A percentile compares a stretch with the other conserved stretches of the same genome.
These are phyloP conservation scores for Stentor roeselii DNA, from an alignment of 73 alveolate species.

Conservation along the genomic window DNA sequence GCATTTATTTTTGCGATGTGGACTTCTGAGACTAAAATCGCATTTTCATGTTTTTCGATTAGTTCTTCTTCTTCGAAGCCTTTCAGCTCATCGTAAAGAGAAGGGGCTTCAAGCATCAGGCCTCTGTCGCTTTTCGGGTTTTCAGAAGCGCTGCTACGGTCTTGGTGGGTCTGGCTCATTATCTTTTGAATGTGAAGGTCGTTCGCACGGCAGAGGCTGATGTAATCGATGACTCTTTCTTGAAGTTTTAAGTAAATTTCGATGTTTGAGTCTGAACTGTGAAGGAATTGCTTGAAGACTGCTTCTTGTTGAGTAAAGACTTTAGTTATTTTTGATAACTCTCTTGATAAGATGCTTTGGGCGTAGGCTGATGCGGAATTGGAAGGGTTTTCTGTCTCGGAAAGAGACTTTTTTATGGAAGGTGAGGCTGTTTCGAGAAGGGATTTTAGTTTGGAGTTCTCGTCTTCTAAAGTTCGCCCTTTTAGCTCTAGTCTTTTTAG, in stretches of 20 bases:
- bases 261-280: neutral
- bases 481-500: neutral
- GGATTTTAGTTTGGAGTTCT: neutral
- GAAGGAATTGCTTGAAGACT: too few species aligned
- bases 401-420: neutral
- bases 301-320: neutral
- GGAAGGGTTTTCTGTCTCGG: neutral
- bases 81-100: neutral
- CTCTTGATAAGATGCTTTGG: neutral
- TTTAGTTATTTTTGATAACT: neutral
- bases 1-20: neutral
- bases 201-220: neutral
- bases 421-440: neutral
- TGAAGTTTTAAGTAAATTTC: neutral
- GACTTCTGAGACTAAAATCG: neutral
- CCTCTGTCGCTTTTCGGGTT: neutral
- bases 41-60: neutral
- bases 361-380: neutral
- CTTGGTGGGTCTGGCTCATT: neutral
- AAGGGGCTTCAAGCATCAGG: neutral
- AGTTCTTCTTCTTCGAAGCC: neutral
- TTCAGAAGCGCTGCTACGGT: neutral
- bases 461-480: neutral
- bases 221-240: neutral
- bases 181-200: neutral